phyloP scores from a whole-genome alignment of 2,329 filamentous ascomycete genomes.

The Thielaviopsis euricoi region DNA sequence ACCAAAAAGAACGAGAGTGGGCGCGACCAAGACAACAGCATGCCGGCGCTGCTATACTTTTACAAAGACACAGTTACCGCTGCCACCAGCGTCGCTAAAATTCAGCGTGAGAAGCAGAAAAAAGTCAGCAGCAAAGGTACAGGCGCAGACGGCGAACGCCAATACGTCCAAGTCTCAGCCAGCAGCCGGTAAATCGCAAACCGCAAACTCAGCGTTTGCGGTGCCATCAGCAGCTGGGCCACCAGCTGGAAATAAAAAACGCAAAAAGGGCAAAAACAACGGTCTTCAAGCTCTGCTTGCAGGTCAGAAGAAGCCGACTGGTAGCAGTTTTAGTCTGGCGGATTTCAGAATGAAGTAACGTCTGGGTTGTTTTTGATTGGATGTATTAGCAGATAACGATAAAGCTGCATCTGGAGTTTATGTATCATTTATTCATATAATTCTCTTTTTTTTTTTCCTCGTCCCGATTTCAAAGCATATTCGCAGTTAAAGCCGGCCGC shows the following conservation, averaged over 20 bases:
- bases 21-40: not conserved
- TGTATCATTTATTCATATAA: too few relatives aligned
- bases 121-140: conserved; percentile 13
- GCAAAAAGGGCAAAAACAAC: conserved; percentile 47
- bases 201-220: conserved; percentile 26
- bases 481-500: not conserved
- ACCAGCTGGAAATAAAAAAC: conserved; percentile 40
- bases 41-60: not conserved
- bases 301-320: conserved; percentile 25
- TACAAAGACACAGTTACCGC: not conserved
- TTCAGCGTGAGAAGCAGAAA: not conserved
- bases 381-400: too few relatives aligned
- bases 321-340: conserved; percentile 30
- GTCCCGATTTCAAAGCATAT: not conserved
- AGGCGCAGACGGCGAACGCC: conserved; percentile 16
- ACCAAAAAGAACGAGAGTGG: not conserved
- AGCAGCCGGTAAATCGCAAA: conserved; percentile 18
- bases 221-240: not conserved
- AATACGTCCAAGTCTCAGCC: conserved; percentile 5
- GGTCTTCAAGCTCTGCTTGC: conserved; percentile 49
- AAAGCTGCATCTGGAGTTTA: not conserved
- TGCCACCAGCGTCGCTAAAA: not conserved
- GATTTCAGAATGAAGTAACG: conserved; percentile 32
- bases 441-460: too few relatives aligned
- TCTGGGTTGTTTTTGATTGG: not conserved